Conservation (phyloP, 345 rosid species). For the Trapa incisa region DNA sequence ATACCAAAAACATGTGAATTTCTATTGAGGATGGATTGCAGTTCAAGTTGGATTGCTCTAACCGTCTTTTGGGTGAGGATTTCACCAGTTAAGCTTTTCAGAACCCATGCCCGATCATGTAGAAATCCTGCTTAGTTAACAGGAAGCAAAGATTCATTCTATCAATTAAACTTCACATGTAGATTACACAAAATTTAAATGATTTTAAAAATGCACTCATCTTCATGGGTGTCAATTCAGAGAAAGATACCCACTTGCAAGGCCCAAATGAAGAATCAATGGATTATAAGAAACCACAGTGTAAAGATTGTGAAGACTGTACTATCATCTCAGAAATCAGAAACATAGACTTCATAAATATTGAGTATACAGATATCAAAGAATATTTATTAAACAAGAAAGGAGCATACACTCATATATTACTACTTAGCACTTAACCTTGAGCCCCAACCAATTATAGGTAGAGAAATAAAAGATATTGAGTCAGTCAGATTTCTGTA, state of each 20-base stretch:
- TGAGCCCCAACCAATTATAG: background rate
- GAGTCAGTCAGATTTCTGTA: too few relatives aligned
- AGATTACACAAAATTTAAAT: too few relatives aligned
- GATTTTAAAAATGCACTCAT: too few relatives aligned
- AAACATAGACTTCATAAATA: background rate
- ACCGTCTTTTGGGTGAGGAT: constrained; percentile 88
- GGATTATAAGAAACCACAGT: background rate
- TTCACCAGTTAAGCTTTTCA: constrained; percentile 64
- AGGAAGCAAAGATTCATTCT: background rate
- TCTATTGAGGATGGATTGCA: too few relatives aligned
- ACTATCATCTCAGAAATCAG: background rate
- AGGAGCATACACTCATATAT: background rate
- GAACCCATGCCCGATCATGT: constrained; percentile 90
- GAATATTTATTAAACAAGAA: background rate
- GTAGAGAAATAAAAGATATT: background rate
- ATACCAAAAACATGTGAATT: background rate
- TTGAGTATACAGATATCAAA: background rate
- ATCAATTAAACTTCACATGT: background rate
- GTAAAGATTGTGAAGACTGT: background rate
- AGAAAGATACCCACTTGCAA: background rate
- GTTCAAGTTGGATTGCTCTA: constrained; percentile 3
- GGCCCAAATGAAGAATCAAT: background rate
- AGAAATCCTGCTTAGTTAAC: constrained; percentile 40
- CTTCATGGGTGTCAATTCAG: background rate
- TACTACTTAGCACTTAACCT: background rate